Evolutionary conservation across 208 protist species (phyloP).

Genomic region (Borovskyia barvae): DNA sequence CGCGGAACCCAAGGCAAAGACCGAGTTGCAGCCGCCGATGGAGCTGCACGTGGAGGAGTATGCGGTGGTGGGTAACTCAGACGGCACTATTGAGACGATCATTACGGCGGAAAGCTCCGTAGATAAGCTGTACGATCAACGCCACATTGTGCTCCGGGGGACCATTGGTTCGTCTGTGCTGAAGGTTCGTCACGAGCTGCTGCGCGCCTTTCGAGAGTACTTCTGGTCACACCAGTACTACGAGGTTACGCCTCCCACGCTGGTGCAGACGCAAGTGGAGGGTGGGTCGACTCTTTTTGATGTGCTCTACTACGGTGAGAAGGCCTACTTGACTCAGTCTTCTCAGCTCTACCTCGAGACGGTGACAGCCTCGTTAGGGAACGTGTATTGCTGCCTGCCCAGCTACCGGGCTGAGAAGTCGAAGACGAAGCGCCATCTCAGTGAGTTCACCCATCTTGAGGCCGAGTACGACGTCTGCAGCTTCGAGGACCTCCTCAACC

Average conservation of each 20-base stretch:
- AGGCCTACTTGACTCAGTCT: conserved; percentile 98
- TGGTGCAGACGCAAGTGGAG: conserved; percentile 98
- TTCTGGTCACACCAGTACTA: conserved; percentile 89
- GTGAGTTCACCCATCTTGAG: conserved; percentile 99
- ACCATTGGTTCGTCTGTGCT: conserved; percentile 88
- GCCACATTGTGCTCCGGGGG: conserved; percentile 95
- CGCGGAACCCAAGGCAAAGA: conserved; percentile 80
- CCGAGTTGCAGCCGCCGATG: conserved; percentile 71
- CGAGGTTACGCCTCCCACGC: conserved; percentile 97
- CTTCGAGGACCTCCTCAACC: conserved; percentile 95
- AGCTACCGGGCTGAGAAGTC: conserved; percentile 99
- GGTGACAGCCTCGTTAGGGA: conserved; percentile 92
- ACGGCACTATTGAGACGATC: conserved; percentile 85
- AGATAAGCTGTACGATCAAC: conserved; percentile 93
- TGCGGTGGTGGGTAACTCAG: conserved; percentile 78
- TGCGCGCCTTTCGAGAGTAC: conserved; percentile 95
- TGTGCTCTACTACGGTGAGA: conserved; percentile 97
- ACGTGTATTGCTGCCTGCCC: conserved; percentile 95
- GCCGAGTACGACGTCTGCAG: conserved; percentile 96
- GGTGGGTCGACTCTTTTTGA: conserved; percentile 98
- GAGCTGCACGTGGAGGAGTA: conserved; percentile 90
- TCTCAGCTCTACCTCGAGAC: conserved; percentile 99
- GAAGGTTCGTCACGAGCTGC: conserved; percentile 87
- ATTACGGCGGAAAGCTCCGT: conserved; percentile 91
- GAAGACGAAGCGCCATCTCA: conserved; percentile 97